Evolutionary conservation across 2,329 filamentous ascomycete species (phyloP).

Genomic region (Ascochyta pisi): DNA sequence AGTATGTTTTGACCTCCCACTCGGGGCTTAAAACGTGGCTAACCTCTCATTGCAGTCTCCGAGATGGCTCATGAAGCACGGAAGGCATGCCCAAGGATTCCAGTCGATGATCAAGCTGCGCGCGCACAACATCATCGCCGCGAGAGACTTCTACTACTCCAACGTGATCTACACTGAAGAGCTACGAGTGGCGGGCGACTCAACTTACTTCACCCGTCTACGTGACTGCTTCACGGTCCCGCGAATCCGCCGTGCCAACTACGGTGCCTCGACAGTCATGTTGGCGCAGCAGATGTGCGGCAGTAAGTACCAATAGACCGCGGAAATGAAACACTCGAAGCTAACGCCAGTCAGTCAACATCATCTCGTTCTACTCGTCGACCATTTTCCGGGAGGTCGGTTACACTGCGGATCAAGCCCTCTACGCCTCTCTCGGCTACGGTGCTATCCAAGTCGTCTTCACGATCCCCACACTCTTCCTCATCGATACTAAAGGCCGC

Average conservation of each 20-base stretch:
- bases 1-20: not conserved
- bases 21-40: not conserved
- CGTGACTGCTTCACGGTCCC: conserved; percentile 56
- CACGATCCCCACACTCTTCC: conserved; percentile 47
- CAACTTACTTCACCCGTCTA: conserved; percentile 52
- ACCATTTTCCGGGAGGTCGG: conserved; percentile 68
- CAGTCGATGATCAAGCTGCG: conserved; percentile 55
- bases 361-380: conserved; percentile 81
- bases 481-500: conserved; percentile 50
- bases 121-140: conserved; percentile 44
- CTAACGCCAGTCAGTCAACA: conserved; percentile 60
- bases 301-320: conserved; percentile 11
- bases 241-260: conserved; percentile 47
- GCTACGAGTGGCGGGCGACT: conserved; percentile 39
- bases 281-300: conserved; percentile 51
- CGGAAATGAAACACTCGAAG: no score
- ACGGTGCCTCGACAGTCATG: conserved; percentile 51
- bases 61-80: conserved; percentile 50
- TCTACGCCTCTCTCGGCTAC: conserved; percentile 48
- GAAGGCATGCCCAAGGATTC: conserved; percentile 52
- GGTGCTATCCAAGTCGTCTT: conserved; percentile 47
- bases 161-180: conserved; percentile 47
- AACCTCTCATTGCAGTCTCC: conserved; percentile 33
- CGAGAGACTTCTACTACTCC: conserved; percentile 49
- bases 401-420: conserved; percentile 35